These are phyloP conservation scores for Erythrophleum fordii DNA, from an alignment of 306 rosid species.

Conservation along the genomic window DNA sequence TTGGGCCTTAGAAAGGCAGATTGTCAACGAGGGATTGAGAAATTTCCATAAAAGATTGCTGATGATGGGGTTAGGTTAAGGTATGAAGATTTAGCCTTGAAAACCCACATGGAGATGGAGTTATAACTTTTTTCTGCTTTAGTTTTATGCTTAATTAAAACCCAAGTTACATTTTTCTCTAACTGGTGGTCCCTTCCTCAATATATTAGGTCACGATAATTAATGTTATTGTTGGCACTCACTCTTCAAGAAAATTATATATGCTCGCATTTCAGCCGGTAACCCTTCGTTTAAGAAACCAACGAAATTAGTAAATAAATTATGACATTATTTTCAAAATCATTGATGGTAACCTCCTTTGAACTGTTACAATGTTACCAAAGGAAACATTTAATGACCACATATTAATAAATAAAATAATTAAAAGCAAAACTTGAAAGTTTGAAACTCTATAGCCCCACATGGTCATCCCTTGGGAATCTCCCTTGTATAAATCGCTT, in stretches of 20 bases:
- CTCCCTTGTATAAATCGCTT: conserved; percentile 46
- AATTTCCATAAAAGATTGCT: conserved; percentile 4
- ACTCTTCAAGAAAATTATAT: too few relatives aligned
- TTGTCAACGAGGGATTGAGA: conserved; percentile 25
- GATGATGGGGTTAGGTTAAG: conserved; percentile 2
- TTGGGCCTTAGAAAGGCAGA: conserved; percentile 20
- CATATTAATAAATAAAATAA: conserved; percentile 8
- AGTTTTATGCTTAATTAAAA: conserved; percentile 43
- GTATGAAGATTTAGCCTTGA: conserved; percentile 10
- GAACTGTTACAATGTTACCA: conserved; percentile 27
- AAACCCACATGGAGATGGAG: conserved; percentile 49
- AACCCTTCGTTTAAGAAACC: conserved; percentile 23
- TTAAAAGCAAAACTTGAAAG: conserved; percentile 36
- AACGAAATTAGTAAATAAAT: conserved; percentile 7
- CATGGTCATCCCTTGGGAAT: conserved; percentile 62
- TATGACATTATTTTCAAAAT: conserved; percentile 32
- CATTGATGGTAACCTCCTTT: conserved; percentile 47
- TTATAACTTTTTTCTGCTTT: conserved; percentile 60
- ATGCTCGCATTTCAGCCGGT: conserved; percentile 5
- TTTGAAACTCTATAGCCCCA: conserved; percentile 49
- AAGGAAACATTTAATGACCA: conserved; percentile 34
- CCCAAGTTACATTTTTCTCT: too few relatives aligned
- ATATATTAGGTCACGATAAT: too few relatives aligned
- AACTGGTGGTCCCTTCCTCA: too few relatives aligned
- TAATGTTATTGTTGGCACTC: too few relatives aligned